Conservation (phyloP, 2,329 filamentous ascomycete genomes). For the Penicillium sp. region DNA sequence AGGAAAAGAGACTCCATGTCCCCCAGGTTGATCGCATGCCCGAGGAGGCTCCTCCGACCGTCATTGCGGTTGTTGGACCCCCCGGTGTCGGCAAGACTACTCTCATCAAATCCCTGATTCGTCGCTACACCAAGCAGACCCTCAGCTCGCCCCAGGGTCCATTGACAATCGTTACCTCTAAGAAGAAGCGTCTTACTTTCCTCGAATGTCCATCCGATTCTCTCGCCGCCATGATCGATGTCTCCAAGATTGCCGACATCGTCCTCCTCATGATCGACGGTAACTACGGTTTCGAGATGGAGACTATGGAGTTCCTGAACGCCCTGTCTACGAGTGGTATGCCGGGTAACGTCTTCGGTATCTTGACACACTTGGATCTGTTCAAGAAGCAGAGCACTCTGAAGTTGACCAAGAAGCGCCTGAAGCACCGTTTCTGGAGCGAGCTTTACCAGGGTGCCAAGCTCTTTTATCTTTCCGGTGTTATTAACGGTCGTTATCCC, state of each 20-base stretch:
- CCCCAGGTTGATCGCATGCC: slow-evolving; percentile 93
- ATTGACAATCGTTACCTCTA: slow-evolving; percentile 94
- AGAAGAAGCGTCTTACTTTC: slow-evolving; percentile 91
- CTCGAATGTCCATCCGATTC: slow-evolving; percentile 94
- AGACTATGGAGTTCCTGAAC: slow-evolving; percentile 99
- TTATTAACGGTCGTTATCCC: slow-evolving; percentile 94
- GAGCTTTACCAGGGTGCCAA: slow-evolving; percentile 97
- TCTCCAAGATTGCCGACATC: slow-evolving; percentile 96
- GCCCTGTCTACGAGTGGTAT: slow-evolving; percentile 91
- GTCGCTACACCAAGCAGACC: slow-evolving; percentile 93
- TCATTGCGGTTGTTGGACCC: slow-evolving; percentile 92
- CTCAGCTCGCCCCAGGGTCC: slow-evolving; percentile 87
- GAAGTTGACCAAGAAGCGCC: slow-evolving; percentile 89
- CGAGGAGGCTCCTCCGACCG: slow-evolving; percentile 89
- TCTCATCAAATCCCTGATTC: slow-evolving; percentile 88
- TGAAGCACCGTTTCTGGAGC: slow-evolving; percentile 96
- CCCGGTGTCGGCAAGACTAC: slow-evolving; percentile 95
- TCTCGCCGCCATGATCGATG: slow-evolving; percentile 92
- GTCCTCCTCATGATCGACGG: slow-evolving; percentile 98
- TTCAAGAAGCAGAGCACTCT: slow-evolving; percentile 92
- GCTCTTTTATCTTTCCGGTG: slow-evolving; percentile 92
- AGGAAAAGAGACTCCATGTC: slow-evolving; percentile 94
- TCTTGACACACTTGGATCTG: slow-evolving; percentile 91
- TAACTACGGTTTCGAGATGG: slow-evolving; percentile 99
- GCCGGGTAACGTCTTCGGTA: slow-evolving; percentile 97